These are phyloP conservation scores for Usnea hakonensis DNA, from an alignment of 495 filamentous ascomycete genomes.

Conservation along the genomic window DNA sequence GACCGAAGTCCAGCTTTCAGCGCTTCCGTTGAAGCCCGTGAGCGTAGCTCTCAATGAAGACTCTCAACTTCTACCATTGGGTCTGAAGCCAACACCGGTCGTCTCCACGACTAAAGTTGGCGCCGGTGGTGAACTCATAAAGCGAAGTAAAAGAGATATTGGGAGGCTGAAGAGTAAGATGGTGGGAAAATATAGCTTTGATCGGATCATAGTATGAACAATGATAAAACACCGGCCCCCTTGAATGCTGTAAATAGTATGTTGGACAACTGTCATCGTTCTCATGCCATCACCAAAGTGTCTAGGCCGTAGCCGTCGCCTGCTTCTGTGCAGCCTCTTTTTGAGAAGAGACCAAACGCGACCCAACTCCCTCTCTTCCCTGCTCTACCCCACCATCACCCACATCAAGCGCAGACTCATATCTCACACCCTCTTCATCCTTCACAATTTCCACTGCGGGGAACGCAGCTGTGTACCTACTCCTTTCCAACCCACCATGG, in stretches of 20 bases:
- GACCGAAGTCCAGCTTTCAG: constrained; percentile 23
- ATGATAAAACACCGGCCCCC: background rate
- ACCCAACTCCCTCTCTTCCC: background rate
- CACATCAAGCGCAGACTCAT: background rate
- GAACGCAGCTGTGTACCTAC: constrained; percentile 24
- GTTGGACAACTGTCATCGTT: background rate
- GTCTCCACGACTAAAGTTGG: constrained; percentile 51
- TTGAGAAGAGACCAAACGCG: background rate
- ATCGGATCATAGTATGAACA: constrained; percentile 53
- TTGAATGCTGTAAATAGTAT: background rate
- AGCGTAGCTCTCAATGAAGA: constrained; percentile 23
- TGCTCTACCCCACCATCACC: background rate
- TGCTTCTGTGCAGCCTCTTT: background rate
- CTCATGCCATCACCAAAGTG: background rate
- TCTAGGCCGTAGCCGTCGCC: constrained; percentile 2
- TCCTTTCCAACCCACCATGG: constrained; percentile 46
- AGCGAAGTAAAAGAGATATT: constrained; percentile 58
- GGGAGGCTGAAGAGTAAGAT: constrained; percentile 64
- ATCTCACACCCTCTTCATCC: background rate
- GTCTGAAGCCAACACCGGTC: constrained; percentile 56
- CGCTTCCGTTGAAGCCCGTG: constrained; percentile 16
- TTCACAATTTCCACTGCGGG: constrained; percentile 10
- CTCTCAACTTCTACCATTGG: constrained; percentile 53
- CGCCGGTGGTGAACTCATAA: constrained; percentile 54
- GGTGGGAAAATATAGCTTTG: constrained; percentile 68